Base-by-base conservation (phyloP, 2,329 filamentous ascomycete genomes). In the Emmonsiellopsis sp. region DNA sequence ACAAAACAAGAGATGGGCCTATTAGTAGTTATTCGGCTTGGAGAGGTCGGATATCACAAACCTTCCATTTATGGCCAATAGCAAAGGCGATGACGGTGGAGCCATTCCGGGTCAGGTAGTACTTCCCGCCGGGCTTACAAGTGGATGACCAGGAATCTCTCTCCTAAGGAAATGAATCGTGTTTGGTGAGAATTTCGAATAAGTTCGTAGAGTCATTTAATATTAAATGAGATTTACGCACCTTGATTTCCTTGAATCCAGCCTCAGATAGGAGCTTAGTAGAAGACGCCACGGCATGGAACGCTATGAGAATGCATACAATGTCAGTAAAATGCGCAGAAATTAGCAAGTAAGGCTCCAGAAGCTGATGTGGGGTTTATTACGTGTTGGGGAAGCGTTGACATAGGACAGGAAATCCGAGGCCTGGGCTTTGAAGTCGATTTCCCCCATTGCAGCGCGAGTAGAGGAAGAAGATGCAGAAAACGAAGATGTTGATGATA, bases 331-430 rank as follows among this genome's bases (percentile, higher is more conserved):
- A 42, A 51, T 37, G 36, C 10, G 27, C 31, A 6, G 9, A 65
- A 17, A 43, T 53, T 42, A 51, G 51, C 44, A 2, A 36, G 13
- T 27, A 17, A 36, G 33, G 3, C 2, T 4, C 6, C 31, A 34
- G 2, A 37, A 32, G 32, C 13, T 6, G 49, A 70, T 83, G 17
- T 17, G 17, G 17, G 17, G 17, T 17, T 17, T 17, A 17, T 62
- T 79, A 95, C 91, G 92, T 51, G 91, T 95, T 10, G 93, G 93
- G 55, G 91, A 96, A 58, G 85, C 87, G 72, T 96, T 95, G 69
- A 96, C 85, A 74, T 95, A 96, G 72, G 88, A 86, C 66, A 95
- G 74, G 71, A 96, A 95, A 76, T 94, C 88, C 72, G 86, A 75
- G 52, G 88, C 88, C 52, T 57, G 57, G 45, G 59, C 62, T 55